phyloP scores from a whole-genome alignment of 2,329 filamentous ascomycete genomes.

The Nemania sp. region DNA sequence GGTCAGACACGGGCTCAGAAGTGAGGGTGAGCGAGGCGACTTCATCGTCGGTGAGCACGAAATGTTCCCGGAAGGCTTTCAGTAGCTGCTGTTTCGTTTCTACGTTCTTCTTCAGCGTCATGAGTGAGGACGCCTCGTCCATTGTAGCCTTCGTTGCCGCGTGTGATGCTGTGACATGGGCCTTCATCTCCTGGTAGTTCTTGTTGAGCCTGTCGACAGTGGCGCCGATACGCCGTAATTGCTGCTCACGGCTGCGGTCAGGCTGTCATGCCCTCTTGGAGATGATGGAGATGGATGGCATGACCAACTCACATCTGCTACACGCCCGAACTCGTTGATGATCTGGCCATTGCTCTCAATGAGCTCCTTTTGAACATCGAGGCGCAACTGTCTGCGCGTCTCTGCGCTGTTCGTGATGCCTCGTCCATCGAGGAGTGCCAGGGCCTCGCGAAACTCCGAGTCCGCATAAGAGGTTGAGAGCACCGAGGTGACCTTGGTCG shows the following conservation, averaged over 20 bases:
- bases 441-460: conserved; percentile 83
- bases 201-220: conserved; percentile 79
- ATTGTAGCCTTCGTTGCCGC: conserved; percentile 74
- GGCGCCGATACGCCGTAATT: conserved; percentile 81
- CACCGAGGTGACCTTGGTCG: conserved; percentile 80
- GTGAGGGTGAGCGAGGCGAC: conserved; percentile 73
- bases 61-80: conserved; percentile 77
- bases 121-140: conserved; percentile 73
- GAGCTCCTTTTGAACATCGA: conserved; percentile 88
- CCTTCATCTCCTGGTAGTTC: conserved; percentile 79
- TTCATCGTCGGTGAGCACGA: conserved; percentile 82
- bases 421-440: conserved; percentile 75
- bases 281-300: background rate
- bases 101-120: conserved; percentile 72
- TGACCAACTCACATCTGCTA: conserved; percentile 62
- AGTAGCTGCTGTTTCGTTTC: conserved; percentile 81
- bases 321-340: conserved; percentile 82
- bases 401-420: conserved; percentile 74
- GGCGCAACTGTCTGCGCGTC: conserved; percentile 74
- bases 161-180: conserved; percentile 74
- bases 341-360: conserved; percentile 91
- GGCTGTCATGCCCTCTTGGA: background rate
- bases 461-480: conserved; percentile 93
- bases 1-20: conserved; percentile 80
- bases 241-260: conserved; percentile 46